Evolutionary conservation across 2,329 filamentous ascomycete species (phyloP), one percentile per base, ranked within the genome.

Genomic region (Calonectria leucothoes): DNA sequence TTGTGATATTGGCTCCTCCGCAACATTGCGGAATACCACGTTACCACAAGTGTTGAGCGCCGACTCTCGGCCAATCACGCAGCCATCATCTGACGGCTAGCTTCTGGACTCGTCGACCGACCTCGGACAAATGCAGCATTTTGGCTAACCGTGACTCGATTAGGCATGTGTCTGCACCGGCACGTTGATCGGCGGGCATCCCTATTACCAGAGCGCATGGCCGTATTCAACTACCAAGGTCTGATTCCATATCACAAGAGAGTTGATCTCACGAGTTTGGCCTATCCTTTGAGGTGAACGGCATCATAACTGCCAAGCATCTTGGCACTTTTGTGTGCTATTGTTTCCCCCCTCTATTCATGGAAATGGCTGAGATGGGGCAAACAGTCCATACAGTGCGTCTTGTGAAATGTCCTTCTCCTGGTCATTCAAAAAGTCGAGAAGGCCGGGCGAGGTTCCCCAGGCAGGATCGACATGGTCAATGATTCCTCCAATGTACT

Each of bases 331-430:
- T 45, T n/a, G 5, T 23, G 12, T 45, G 20, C n/a, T 12, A 45
- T 45, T 45, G 6, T 49, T 45, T 14, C 15, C 65, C 7, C 20
- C 29, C 6, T 42, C 31, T 2, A 63, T 48, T 81, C 79, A 81
- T 20, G 79, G 79, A 65, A 82, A 80, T 29, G 79, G 78, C 76
- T 81, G 79, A n/a, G 79, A 78, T 10, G 80, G 78, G 0, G 80
- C 79, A 73, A 82, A 82, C 17, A 82, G 57, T 14, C 81, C 81
- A 39, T 82, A 82, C 3, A 82, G 69, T 17, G 81, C 77, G 63
- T 82, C 81, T 39, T 82, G 80, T 8, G 78, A 81, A n/a, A 82
- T 82, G 17, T 81, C 77, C 57, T 79, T 80, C 72, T 82, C 81
- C 69, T 81, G 81, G 17, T 81, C 81, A 64, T 82, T 80, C 49